Evolutionary conservation across 331 rosid species (phyloP).

Genomic region (Quercus tomentella): DNA sequence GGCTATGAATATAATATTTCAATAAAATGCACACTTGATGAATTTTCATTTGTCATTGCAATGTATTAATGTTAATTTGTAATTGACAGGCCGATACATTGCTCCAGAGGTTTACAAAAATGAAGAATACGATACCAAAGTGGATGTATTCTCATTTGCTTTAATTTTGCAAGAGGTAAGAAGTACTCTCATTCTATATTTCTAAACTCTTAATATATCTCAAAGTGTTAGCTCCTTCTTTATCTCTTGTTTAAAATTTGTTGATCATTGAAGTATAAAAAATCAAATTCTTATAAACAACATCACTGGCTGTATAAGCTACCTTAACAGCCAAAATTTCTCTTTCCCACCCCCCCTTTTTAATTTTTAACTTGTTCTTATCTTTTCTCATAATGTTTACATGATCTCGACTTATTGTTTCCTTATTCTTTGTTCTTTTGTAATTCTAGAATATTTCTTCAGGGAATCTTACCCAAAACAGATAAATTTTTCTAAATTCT

Average conservation of each 20-base stretch:
- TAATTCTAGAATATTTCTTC: not conserved
- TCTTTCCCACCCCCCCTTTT: no score
- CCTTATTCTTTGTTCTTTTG: not conserved
- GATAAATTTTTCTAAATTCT: not conserved
- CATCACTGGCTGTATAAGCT: not conserved
- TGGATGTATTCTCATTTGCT: slow-evolving; percentile 89
- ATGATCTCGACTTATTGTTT: not conserved
- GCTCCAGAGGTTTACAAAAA: slow-evolving; percentile 87
- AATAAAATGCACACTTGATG: not conserved
- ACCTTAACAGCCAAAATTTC: not conserved
- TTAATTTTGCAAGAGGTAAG: slow-evolving; percentile 88
- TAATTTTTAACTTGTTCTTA: no score
- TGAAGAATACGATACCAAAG: slow-evolving; percentile 85
- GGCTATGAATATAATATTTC: not conserved
- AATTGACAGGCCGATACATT: slow-evolving; percentile 62
- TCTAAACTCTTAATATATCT: not conserved
- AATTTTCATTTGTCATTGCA: not conserved
- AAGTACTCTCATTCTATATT: not conserved
- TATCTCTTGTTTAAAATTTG: not conserved
- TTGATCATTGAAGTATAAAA: not conserved
- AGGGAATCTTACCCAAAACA: not conserved
- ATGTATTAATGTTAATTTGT: not conserved
- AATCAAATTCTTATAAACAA: not conserved
- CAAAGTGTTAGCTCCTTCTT: not conserved
- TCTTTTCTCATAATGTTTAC: not conserved